Base-by-base conservation (phyloP, 768 basidiomycete species). In the Chalciporus pseudorubinellus region DNA sequence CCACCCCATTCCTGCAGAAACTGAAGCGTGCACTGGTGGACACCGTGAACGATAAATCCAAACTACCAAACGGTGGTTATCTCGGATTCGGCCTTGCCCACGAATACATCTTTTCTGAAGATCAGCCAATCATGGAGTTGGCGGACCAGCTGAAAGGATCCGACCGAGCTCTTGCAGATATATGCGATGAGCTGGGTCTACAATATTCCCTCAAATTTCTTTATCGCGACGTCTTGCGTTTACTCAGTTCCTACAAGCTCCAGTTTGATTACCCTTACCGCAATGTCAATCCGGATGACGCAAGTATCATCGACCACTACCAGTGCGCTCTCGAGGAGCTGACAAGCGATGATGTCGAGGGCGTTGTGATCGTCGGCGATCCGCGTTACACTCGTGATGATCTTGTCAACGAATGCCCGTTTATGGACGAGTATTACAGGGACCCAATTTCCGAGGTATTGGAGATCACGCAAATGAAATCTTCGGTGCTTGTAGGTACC, bases 121-220 rank as follows among this genome's bases (percentile, higher is more conserved):
- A 2, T 5, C 44, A 52, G 1, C 7, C 44, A 1, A 2, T 60
- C 4, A 16, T 29, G 1, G 19, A 4, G 0, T 20, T 59, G 26
- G 8, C 33, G 13, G 44, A 26, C 4, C 59, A 59, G 38, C n/a
- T 60, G 31, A 60, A 57, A 51, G 55, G 57, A 28, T 43, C 47
- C 1, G 55, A 57, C 31, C 44, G 55, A 1, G 44, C 40, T 0
- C 52, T 57, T 4, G 52, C 47, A 1, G 45, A 51, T n/a, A 40
- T 34, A 1, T 56, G 53, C n/a, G 46, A 51, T 1, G 19, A 19
- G 6, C 55, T 58, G 10, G 55, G 55, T 14, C 29, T 57, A 6
- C 19, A 16, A 4, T 53, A 49, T 26, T 45, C 28, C 3, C 46
- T 51, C 31, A 24, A 31, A 26, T 10, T 59, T 2, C 11, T 57